A percentile compares a stretch with the other conserved stretches of the same genome.
These are phyloP conservation scores for Talaromyces borbonicus DNA, from an alignment of 495 filamentous ascomycete species.

Conservation along the genomic window DNA sequence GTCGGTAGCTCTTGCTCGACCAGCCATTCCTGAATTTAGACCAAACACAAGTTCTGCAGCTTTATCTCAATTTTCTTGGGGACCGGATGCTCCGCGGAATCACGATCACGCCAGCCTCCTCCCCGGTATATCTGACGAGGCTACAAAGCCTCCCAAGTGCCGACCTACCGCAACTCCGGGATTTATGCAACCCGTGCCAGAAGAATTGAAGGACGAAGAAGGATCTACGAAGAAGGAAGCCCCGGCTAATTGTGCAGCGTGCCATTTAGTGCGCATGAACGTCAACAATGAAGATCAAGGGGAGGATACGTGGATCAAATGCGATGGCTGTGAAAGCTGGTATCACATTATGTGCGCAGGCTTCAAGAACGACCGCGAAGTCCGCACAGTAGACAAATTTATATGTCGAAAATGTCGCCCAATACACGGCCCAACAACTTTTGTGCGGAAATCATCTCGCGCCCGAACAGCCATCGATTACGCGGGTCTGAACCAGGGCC, in stretches of 20 bases:
- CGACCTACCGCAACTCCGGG: neutral
- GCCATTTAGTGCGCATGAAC: conserved; percentile 39
- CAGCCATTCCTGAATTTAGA: conserved; percentile 26
- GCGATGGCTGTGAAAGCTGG: conserved; percentile 67
- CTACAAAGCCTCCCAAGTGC: neutral
- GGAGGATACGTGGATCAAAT: conserved; percentile 60
- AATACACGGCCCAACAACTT: conserved; percentile 54
- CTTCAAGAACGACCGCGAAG: conserved; percentile 59
- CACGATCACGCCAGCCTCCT: neutral
- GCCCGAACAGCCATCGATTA: conserved; percentile 68
- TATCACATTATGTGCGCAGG: conserved; percentile 66
- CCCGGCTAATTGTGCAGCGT: conserved; percentile 41
- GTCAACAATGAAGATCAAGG: conserved; percentile 36
- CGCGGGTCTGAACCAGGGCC: conserved; percentile 63
- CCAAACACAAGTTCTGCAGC: conserved; percentile 35
- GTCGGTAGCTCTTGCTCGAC: conserved; percentile 31
- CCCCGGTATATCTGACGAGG: conserved; percentile 3
- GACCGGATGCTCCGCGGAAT: conserved; percentile 9
- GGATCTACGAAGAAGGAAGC: conserved; percentile 14
- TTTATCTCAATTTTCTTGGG: conserved; percentile 28
- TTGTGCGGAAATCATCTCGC: conserved; percentile 51
- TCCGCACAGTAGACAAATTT: conserved; percentile 63
- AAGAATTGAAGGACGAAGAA: conserved; percentile 19
- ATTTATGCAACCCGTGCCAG: neutral
- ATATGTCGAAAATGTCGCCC: conserved; percentile 54